Evolutionary conservation across 805 yeast species (phyloP), one percentile per base, ranked within the genome.

Genomic region (Sugiyamaella mastotermitis): DNA sequence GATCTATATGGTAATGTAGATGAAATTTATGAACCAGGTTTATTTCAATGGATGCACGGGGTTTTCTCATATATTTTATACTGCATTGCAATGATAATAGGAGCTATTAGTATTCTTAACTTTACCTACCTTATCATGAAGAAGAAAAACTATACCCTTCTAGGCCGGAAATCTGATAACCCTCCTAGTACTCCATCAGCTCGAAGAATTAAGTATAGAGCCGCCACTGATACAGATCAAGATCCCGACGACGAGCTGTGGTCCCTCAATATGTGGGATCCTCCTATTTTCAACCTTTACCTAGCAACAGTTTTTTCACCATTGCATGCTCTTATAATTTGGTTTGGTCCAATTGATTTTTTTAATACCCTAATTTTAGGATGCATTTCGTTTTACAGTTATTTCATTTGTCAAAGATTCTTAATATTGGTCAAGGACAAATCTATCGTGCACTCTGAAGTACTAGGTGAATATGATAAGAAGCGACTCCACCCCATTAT

Each of bases 181-280:
- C 30, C 35, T 3, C 55, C 55, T n/a, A 41, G 30, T n/a, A 49
- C 56, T 3, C 50, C 53, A 8, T 52, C 56, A 3, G 52, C 53
- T 1, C 36, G 28, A n/a, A 39, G 35, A 6, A 38, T 40, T 14
- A 35, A 17, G 31, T 45, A 41, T 31, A 11, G 14, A 5, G 26
- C 21, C 11, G 33, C 19, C 4, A 24, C 14, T 17, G 18, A 13
- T 13, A 25, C 14, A 3, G 32, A 27, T 5, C 18, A 35, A 8
- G 16, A 4, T 8, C 7, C 25, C 3, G 29, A 19, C 5, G 47
- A 44, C 7, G 48, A 52, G 10, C 25, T 48, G 1, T 80, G 81
- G 75, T 71, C 74, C 41, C 55, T 83, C 29, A 61, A 60, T 14
- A 71, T 80, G 35, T 83, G 94, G 94, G 64, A 66, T 30, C 90